Percentiles rank a stretch among this genome's conserved stretches.
Evolutionary conservation across 139 green algal species (phyloP).

Genomic region (Picochlorum sp.): DNA sequence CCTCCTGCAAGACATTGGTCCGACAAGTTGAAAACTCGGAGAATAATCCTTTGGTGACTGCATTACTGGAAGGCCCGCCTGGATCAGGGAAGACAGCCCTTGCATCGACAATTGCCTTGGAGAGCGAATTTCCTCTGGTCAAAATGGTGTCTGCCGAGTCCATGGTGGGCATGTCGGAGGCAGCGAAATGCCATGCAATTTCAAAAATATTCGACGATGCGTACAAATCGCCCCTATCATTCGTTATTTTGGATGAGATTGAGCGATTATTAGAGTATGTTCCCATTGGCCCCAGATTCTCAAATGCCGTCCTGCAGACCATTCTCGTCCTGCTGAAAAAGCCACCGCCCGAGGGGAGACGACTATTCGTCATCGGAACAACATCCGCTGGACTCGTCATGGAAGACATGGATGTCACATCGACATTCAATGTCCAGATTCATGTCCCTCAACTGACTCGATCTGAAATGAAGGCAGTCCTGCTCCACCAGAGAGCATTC

Average conservation of each 20-base stretch:
- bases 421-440: conserved; percentile 83
- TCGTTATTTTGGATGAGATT: conserved; percentile 96
- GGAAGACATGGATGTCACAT: conserved; percentile 61
- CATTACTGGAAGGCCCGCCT: conserved; percentile 73
- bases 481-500: conserved; percentile 60
- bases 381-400: conserved; percentile 38
- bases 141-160: conserved; percentile 78
- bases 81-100: conserved; percentile 93
- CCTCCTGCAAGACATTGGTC: conserved; percentile 41
- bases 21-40: conserved; percentile 64
- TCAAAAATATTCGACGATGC: conserved; percentile 91
- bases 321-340: conserved; percentile 93
- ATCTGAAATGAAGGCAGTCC: conserved; percentile 62
- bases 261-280: conserved; percentile 98
- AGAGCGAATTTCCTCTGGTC: conserved; percentile 86
- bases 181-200: conserved; percentile 62
- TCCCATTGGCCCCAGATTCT: conserved; percentile 92
- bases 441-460: conserved; percentile 69
- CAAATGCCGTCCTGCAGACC: conserved; percentile 86
- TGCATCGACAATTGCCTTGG: conserved; percentile 75
- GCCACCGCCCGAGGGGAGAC: conserved; percentile 70
- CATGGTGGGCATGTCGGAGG: conserved; percentile 84
- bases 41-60: conserved; percentile 80
- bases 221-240: conserved; percentile 74
- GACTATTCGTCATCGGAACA: conserved; percentile 83